These are phyloP conservation scores for Coemansia sp. DNA, from an alignment of 192 early-diverging fungal species.

Conservation along the genomic window DNA sequence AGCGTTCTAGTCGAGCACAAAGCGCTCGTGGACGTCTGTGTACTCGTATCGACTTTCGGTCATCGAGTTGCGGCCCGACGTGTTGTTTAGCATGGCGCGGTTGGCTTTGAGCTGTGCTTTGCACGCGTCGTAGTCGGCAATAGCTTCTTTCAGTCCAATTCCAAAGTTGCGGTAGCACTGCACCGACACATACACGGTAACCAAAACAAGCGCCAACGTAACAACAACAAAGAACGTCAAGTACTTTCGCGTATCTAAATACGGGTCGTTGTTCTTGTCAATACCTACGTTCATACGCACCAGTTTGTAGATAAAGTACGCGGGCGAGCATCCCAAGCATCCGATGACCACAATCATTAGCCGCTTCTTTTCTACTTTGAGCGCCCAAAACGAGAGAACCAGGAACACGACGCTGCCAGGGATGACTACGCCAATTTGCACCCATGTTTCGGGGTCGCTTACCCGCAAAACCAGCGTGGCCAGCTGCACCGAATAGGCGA, in stretches of 20 bases:
- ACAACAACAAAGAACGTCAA: slow-evolving; percentile 56
- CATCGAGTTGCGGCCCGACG: slow-evolving; percentile 1
- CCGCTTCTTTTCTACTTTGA: slow-evolving; percentile 48
- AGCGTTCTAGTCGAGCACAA: slow-evolving; percentile 34
- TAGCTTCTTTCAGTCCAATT: slow-evolving; percentile 53
- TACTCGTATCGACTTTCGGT: slow-evolving; percentile 34
- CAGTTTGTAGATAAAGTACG: slow-evolving; percentile 58
- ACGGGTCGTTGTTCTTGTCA: slow-evolving; percentile 50
- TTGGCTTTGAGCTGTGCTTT: slow-evolving; percentile 68
- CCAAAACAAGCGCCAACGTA: slow-evolving; percentile 47
- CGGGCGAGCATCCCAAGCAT: slow-evolving; percentile 45
- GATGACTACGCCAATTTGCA: slow-evolving; percentile 58
- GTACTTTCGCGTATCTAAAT: slow-evolving; percentile 54
- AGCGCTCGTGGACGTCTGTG: slow-evolving; percentile 52
- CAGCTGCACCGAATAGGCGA: slow-evolving; percentile 75
- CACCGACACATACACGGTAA: slow-evolving; percentile 52
- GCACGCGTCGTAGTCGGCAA: slow-evolving; percentile 49
- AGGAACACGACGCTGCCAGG: slow-evolving; percentile 56
- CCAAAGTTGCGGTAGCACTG: slow-evolving; percentile 58
- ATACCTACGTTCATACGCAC: slow-evolving; percentile 57
- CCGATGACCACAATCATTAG: slow-evolving; percentile 55
- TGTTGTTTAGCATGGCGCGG: slow-evolving; percentile 12
- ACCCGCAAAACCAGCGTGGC: slow-evolving; percentile 63
- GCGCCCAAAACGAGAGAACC: slow-evolving; percentile 54
- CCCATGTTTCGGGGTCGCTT: slow-evolving; percentile 56